A percentile compares a stretch with the other conserved stretches of the same genome.
These are phyloP conservation scores for Fusarium denticulatum DNA, from an alignment of 2,329 filamentous ascomycete genomes.

Conservation along the genomic window DNA sequence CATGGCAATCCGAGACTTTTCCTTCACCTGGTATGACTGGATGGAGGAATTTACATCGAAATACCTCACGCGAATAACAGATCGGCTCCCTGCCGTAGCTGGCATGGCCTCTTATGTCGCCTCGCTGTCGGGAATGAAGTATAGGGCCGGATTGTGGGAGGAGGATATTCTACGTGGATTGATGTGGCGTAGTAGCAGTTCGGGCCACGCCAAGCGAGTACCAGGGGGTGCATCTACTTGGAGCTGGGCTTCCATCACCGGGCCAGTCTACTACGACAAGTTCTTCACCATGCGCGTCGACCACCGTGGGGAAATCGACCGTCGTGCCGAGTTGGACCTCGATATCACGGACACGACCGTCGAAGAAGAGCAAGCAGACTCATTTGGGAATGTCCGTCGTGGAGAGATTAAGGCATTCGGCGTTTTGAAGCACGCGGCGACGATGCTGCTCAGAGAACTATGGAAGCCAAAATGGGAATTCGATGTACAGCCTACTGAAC, in stretches of 20 bases:
- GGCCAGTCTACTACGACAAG: rapidly evolving
- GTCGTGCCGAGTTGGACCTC: background rate
- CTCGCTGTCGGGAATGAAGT: background rate
- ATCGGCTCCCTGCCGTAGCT: background rate
- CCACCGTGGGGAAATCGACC: background rate
- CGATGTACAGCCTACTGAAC: background rate
- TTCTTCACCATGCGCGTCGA: background rate
- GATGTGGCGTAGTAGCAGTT: background rate
- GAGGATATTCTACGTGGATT: background rate
- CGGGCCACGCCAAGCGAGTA: background rate
- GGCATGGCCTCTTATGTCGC: background rate
- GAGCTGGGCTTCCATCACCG: background rate
- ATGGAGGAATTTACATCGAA: rapidly evolving
- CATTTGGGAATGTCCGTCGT: background rate
- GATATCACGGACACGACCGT: rapidly evolving
- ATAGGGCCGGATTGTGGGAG: background rate
- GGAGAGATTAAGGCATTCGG: background rate
- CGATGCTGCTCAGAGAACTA: background rate
- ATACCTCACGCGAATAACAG: background rate
- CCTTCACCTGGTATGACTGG: background rate
- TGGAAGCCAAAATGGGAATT: background rate
- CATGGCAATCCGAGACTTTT: background rate
- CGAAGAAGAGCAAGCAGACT: background rate
- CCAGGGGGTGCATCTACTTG: background rate
- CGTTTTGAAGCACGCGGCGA: rapidly evolving